Conservation (phyloP, 805 yeast species). For the Candida jianshihensis region DNA sequence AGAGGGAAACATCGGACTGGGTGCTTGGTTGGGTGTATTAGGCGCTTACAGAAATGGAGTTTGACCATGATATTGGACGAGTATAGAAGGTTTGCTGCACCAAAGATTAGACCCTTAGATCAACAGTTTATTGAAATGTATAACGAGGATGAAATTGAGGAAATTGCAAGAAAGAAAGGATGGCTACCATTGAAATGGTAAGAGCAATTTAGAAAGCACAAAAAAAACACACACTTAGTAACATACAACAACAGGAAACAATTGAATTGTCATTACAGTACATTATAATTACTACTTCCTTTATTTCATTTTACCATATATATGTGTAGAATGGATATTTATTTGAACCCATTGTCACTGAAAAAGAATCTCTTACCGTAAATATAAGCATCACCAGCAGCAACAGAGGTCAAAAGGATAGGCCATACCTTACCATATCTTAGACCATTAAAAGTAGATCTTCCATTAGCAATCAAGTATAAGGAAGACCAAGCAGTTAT, state of each 20-base stretch:
- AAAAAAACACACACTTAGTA: neutral
- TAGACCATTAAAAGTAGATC: slow-evolving; percentile 43
- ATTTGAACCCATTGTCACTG: neutral
- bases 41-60: slow-evolving; percentile 89
- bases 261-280: neutral
- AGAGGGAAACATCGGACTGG: slow-evolving; percentile 97
- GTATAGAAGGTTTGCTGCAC: slow-evolving; percentile 88
- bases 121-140: slow-evolving; percentile 92
- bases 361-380: slow-evolving; percentile 68
- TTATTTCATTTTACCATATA: too few species aligned
- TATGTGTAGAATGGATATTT: too few species aligned
- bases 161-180: slow-evolving; percentile 41
- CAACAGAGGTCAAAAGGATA: slow-evolving; percentile 47
- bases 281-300: neutral
- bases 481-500: slow-evolving; percentile 74
- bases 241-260: too few species aligned
- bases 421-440: slow-evolving; percentile 59
- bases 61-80: slow-evolving; percentile 92
- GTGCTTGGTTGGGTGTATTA: slow-evolving; percentile 86
- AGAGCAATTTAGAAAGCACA: neutral
- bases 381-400: slow-evolving; percentile 52
- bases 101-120: slow-evolving; percentile 92
- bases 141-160: slow-evolving; percentile 55
- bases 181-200: slow-evolving; percentile 72
- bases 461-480: slow-evolving; percentile 67